Conservation (phyloP, 306 rosid species). For the Myrica gale region DNA sequence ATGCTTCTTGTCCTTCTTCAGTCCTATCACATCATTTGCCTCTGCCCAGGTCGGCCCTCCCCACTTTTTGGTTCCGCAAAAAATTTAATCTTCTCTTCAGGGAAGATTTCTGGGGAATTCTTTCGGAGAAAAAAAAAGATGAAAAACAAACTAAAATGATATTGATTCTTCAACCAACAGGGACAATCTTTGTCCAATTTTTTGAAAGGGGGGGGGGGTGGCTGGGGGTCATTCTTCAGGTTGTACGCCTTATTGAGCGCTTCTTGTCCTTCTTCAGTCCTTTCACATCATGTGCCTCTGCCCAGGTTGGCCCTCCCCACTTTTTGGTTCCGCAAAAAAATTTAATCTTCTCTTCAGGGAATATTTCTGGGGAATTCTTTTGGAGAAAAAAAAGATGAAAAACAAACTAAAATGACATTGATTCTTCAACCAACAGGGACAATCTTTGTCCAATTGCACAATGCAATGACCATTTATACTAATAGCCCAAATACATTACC, state of each 20-base stretch:
- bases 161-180: background rate
- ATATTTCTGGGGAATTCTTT: background rate
- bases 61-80: no score
- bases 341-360: background rate
- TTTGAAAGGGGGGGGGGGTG: background rate
- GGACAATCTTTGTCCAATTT: background rate
- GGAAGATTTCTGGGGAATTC: background rate
- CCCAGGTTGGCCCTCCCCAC: background rate
- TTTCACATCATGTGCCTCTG: background rate
- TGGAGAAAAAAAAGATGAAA: no score
- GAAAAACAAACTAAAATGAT: background rate
- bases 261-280: background rate
- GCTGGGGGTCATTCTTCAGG: background rate
- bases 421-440: background rate
- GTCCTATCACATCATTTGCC: background rate
- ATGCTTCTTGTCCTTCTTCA: no score
- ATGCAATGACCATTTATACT: background rate
- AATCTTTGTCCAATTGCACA: background rate
- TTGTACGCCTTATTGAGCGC: background rate
- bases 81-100: background rate
- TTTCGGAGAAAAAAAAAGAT: no score
- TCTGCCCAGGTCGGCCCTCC: background rate
- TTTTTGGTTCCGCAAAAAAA: no score
- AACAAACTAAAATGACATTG: background rate
- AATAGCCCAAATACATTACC: background rate